Evolutionary conservation across 441 rosid species (phyloP), one percentile per base, ranked within the genome.

Genomic region (Populus hybrid): DNA sequence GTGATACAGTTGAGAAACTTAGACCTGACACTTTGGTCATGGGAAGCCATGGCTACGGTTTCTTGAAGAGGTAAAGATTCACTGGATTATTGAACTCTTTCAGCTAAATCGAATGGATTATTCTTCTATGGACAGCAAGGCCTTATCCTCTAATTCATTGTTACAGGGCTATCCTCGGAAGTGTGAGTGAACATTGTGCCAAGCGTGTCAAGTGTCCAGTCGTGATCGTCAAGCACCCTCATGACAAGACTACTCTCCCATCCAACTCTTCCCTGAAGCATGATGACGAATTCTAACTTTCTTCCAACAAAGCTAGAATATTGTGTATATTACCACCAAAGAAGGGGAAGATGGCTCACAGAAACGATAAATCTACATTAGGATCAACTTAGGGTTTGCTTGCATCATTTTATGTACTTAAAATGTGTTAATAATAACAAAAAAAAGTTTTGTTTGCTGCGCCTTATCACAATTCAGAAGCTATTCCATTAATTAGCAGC

Each of bases 11-110:
- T 66, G 86, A 90, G 61, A 89, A 89, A 75, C 91, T 94, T 24
- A 65, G 75, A 79, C 93, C 94, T 12, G 97, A 94, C 82, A 87
- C 87, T 11, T 78, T 94, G 82, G 95, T 94, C 10, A 90, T 93
- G 83, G 98, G 98, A 74, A 88, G 94, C 81, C 98, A 94, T 73
- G 97, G 94, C 45, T 94, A 93, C 73, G 98, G 98, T 16, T 93
- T 93, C 91, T 80, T 94, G 82, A 93, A 89, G 84, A 93, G 92
- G 98, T 88, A 77, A 61, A 28, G 8, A 31, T 69, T 4, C 59
- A 42, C 31, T 42, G 53, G 7, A 7, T 64, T 26, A 66, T 70
- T 1, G 28, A 31, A 26, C 11, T 23, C 61, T 18, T 53, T 56
- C 38, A 64, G 10, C 50, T 38, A 16, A 9, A 59, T 38, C 29